Evolutionary conservation across 179 eudicot species (phyloP), one percentile per base, ranked within the genome.

Genomic region (Beta macrorhiza): DNA sequence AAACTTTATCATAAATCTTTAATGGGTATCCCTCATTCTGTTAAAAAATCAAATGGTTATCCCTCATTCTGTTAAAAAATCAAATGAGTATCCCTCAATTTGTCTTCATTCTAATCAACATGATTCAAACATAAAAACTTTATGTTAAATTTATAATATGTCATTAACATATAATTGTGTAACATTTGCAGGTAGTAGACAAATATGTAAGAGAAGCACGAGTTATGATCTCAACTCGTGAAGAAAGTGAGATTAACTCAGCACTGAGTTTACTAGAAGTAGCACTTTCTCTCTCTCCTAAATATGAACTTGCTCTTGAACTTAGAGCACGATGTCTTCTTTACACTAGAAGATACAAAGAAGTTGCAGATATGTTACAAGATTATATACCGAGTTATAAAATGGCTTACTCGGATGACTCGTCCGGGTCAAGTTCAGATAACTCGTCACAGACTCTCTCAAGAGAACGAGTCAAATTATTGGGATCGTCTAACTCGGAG

Each of bases 321-420:
- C 86, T 90, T 78, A 93, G 85, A 56, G 95, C 97, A 0, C 84
- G 93, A 12, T 89, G 89, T 47, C 84, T 93, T 51, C 90, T 93
- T 19, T 86, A 78, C 67, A 84, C 91, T 17, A 82, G 91, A 19
- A 83, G 95, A 65, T 91, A 87, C 80, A 93, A 91, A 67, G 95
- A 93, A 5, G 92, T 93, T 2, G 95, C 95, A 4, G 88, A 91
- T 79, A 89, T 93, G 95, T 76, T 93, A 0, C 95, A 90, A 77
- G 97, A 93, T 25, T 90, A 90, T 76, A 93, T 93, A 22, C 97
- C 97, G 5, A 93, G 97, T 83, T 82, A 89, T 65, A 89, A 83
- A 73, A 85, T 86, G 88, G 74, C 75, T 58, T 74, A 86, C 61
- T 85, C 87, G 32, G 86, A 80, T 17, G 86, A 83, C 72, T 80